A percentile compares a stretch with the other conserved stretches of the same genome.
phyloP scores from a whole-genome alignment of 2,329 filamentous ascomycete species.

The Truncatella angustata region DNA sequence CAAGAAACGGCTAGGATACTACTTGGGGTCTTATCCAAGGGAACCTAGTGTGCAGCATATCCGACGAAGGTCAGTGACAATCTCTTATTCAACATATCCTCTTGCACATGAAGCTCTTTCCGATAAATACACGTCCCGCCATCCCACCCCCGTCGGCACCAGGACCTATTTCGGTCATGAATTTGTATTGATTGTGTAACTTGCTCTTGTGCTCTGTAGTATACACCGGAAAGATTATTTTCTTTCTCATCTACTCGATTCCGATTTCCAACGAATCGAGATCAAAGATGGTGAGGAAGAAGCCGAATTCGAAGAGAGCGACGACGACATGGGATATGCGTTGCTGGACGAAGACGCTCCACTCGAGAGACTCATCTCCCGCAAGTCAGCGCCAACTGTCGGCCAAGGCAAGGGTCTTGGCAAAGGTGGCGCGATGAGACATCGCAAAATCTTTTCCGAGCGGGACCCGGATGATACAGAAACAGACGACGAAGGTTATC shows the following conservation, averaged over 20 bases:
- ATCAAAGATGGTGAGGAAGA: conserved; percentile 36
- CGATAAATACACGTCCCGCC: no score
- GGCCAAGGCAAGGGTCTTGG: neutral
- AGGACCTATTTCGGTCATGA: no score
- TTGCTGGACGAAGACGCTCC: neutral
- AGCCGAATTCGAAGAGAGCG: conserved; percentile 26
- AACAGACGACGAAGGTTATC: conserved; percentile 13
- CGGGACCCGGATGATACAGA: conserved; percentile 10
- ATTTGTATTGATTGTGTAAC: no score
- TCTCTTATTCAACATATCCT: no score
- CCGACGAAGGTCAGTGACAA: conserved; percentile 23
- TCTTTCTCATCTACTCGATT: conserved; percentile 39
- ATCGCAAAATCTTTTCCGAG: neutral
- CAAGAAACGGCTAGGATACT: conserved; percentile 30
- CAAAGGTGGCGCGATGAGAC: neutral
- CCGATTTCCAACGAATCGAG: conserved; percentile 21
- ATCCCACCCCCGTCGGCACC: no score
- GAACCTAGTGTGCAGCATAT: conserved; percentile 24
- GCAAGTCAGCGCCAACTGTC: neutral
- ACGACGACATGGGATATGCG: no score
- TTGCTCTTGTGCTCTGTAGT: neutral
- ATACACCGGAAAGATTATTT: conserved; percentile 42
- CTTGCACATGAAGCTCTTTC: no score
- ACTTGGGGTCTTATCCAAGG: conserved; percentile 26
- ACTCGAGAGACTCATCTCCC: neutral